Base-by-base conservation (phyloP, 2,329 filamentous ascomycete species). In the Diaporthe citri region DNA sequence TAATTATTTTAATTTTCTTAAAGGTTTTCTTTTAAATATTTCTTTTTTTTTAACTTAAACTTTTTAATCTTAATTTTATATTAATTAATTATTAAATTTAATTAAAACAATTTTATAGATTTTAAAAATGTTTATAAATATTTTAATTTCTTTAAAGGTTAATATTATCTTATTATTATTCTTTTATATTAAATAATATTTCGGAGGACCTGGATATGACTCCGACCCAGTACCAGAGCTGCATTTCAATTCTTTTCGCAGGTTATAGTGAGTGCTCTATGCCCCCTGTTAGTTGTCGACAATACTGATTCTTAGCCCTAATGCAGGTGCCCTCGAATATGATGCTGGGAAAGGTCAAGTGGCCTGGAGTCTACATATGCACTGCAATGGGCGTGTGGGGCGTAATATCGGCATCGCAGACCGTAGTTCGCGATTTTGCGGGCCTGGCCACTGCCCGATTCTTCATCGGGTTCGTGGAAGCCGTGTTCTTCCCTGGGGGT, bases 401-500 rank as follows among this genome's bases (percentile, higher is more conserved):
- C 4, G 74, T 83, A 22, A 85, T 90, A 17, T 88, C 87, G 9
- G 86, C 83, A 7, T 79, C 83, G 9, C 90, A 87, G n/a, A 87
- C 87, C 1, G 85, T 83, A 1, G 86, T 86, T 1, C 82, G 88
- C 36, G 86, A 78, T 62, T 88, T 85, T 75, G 84, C 83, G 8
- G 85, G 87, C 5, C 79, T 90, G 57, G 77, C 89, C 28, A 84
- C 82, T 0, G 84, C 84, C 46, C 83, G 88, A 36, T 86, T 89
- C 73, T 83, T 90, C 74, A 82, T 91, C 0, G 89, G 89, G 52
- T 85, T 88, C 55, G 84, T 89, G 8, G 89, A 91, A 78, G 90
- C 90, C 0, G 86, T 88, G 4, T 90, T 89, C 80, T 90, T 90
- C 78, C 86, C 86, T 0, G 86, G 85, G 0, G 83, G 82, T 0